Conservation (phyloP, 305 asterid genomes). For the Caryopteris hybrid region DNA sequence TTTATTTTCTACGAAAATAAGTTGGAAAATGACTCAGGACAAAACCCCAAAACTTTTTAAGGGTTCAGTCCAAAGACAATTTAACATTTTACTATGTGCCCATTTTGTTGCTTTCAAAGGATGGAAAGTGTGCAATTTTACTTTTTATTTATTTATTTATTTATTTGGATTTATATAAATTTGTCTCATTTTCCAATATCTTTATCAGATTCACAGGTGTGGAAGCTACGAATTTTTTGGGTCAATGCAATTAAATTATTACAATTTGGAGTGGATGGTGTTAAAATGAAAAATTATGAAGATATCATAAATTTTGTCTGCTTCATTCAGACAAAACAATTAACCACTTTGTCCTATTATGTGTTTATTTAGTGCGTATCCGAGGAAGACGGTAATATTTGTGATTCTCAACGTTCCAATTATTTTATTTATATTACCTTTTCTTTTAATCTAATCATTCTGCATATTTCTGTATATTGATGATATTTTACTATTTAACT, state of each 20-base stretch:
- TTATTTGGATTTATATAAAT: background rate
- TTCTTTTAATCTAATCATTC: too few species aligned
- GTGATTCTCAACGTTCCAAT: conserved; percentile 4
- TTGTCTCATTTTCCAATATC: conserved; percentile 7
- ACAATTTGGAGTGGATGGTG: conserved; percentile 19
- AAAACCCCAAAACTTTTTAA: background rate
- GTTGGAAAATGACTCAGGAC: conserved; percentile 3
- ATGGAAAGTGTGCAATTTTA: conserved; percentile 16
- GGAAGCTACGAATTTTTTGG: conserved; percentile 33
- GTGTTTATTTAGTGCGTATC: conserved; percentile 3
- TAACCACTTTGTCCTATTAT: background rate
- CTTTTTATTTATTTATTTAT: background rate
- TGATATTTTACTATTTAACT: too few species aligned
- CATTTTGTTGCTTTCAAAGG: conserved; percentile 22
- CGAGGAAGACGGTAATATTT: conserved; percentile 9
- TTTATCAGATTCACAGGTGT: conserved; percentile 20
- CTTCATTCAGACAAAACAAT: conserved; percentile 11
- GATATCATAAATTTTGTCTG: conserved; percentile 23
- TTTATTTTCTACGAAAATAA: conserved; percentile 6
- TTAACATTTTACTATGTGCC: conserved; percentile 12
- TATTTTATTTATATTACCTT: too few species aligned
- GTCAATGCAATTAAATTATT: conserved; percentile 34
- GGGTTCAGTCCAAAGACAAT: conserved; percentile 13
- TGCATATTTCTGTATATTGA: too few species aligned
- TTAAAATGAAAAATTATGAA: background rate